Conservation (phyloP, 2,329 filamentous ascomycete species). For the Ciborinia camelliae region DNA sequence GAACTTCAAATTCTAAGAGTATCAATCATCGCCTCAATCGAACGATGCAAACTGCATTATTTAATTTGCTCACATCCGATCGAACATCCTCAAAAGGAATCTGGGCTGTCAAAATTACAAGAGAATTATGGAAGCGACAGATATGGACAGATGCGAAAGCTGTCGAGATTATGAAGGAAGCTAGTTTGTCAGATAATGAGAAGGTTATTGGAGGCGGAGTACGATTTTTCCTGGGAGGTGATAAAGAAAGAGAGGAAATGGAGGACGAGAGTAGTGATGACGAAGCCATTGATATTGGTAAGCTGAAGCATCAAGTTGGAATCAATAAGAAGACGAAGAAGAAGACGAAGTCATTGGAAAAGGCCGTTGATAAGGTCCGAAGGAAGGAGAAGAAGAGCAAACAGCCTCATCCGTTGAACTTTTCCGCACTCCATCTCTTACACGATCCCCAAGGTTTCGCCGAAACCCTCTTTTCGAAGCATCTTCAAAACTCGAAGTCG, state of each 20-base stretch:
- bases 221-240: conserved; percentile 91
- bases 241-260: conserved; percentile 90
- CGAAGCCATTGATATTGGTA: conserved; percentile 74
- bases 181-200: conserved; percentile 81
- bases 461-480: conserved; percentile 84
- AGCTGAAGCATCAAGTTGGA: conserved; percentile 76
- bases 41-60: conserved; percentile 88
- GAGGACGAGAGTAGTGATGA: conserved; percentile 88
- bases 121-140: conserved; percentile 94
- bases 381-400: conserved; percentile 83
- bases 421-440: conserved; percentile 89
- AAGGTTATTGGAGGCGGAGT: conserved; percentile 88
- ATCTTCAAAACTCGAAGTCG: conserved; percentile 81
- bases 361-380: conserved; percentile 78
- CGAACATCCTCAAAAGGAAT: conserved; percentile 79
- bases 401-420: conserved; percentile 85
- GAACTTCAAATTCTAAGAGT: conserved; percentile 79
- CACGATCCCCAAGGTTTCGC: conserved; percentile 94
- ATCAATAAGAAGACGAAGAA: conserved; percentile 98
- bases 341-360: conserved; percentile 72
- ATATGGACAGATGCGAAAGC: conserved; percentile 93
- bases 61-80: conserved; percentile 86
- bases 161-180: conserved; percentile 98
- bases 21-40: conserved; percentile 92
- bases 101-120: conserved; percentile 93